These are phyloP conservation scores for Kwoniella sp. DNA, from an alignment of 768 basidiomycete species.

Conservation along the genomic window DNA sequence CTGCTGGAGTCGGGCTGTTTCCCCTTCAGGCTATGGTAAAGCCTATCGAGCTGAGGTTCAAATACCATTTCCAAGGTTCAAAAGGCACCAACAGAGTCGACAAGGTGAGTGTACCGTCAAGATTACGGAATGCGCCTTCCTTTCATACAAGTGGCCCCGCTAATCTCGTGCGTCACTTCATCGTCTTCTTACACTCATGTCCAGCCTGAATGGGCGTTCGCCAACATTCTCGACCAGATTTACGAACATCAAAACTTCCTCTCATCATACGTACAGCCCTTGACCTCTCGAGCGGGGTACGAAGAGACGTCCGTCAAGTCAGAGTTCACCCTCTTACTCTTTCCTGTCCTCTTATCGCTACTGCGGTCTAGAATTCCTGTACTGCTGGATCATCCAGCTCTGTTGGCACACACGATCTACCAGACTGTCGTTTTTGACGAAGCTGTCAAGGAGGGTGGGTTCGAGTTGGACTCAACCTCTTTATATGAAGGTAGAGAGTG, in stretches of 20 bases:
- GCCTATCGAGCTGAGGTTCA: slow-evolving; percentile 83
- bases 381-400: slow-evolving; percentile 73
- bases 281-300: slow-evolving; percentile 70
- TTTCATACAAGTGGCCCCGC: not conserved
- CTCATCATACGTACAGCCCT: slow-evolving; percentile 69
- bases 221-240: slow-evolving; percentile 81
- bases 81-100: slow-evolving; percentile 87
- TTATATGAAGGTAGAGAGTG: slow-evolving; percentile 26
- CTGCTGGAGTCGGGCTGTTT: slow-evolving; percentile 67
- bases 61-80: slow-evolving; percentile 88
- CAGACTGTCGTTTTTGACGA: slow-evolving; percentile 88
- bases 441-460: slow-evolving; percentile 72
- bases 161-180: not conserved
- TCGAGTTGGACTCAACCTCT: slow-evolving; percentile 60
- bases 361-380: slow-evolving; percentile 72
- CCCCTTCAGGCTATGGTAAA: slow-evolving; percentile 80
- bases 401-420: slow-evolving; percentile 94
- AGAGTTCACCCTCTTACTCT: slow-evolving; percentile 77
- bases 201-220: slow-evolving; percentile 97
- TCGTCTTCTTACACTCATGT: not conserved
- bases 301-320: slow-evolving; percentile 75
- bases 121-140: not conserved
- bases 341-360: slow-evolving; percentile 77
- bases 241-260: slow-evolving; percentile 85
- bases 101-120: too few species aligned